These are phyloP conservation scores for Dactylorhiza incarnata DNA, from an alignment of 106 monocot species.

Conservation along the genomic window DNA sequence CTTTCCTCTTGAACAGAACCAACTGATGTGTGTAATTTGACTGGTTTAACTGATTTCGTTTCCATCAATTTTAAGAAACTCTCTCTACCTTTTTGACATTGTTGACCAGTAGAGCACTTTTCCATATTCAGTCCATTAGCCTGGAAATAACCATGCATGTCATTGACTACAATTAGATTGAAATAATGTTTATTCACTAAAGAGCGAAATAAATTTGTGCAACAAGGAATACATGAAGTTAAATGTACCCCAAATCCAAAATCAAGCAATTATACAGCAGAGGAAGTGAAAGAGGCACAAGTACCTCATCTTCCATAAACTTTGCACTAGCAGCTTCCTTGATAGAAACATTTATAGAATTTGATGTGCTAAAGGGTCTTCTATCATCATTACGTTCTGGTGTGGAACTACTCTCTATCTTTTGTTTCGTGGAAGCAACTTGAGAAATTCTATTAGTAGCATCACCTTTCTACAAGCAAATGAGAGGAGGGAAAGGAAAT, in stretches of 20 bases:
- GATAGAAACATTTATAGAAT: not conserved
- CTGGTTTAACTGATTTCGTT: not conserved
- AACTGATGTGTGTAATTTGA: not conserved
- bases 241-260: not conserved
- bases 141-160: not conserved
- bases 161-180: not conserved
- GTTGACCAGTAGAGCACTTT: not conserved
- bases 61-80: not conserved
- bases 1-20: not conserved
- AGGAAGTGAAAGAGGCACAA: not conserved
- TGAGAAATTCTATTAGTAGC: not conserved
- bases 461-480: not conserved
- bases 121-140: not conserved
- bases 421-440: not conserved
- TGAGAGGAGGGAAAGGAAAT: not conserved
- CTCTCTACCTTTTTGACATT: not conserved
- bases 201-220: too few species aligned
- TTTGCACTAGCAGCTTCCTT: not conserved
- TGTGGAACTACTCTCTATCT: not conserved
- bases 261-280: not conserved
- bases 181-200: not conserved
- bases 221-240: not conserved
- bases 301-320: not conserved
- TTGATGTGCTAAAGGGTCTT: constrained; percentile 2
- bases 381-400: not conserved